Base-by-base conservation (phyloP, 1,284 basidiomycete genomes). In the Heterobasidion irregulare region DNA sequence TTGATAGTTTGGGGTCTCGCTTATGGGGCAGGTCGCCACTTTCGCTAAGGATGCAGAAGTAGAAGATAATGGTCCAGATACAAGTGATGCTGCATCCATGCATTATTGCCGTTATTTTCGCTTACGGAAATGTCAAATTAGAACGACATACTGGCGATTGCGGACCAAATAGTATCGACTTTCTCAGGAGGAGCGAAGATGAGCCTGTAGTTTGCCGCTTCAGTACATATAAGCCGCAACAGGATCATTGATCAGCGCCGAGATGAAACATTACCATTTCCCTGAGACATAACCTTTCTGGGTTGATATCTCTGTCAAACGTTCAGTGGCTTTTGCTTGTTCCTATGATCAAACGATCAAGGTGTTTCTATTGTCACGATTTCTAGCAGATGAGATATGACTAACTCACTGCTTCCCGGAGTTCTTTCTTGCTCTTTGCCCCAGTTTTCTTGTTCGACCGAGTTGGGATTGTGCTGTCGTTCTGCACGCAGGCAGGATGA, bases 381-480 rank as follows among this genome's bases (percentile, higher is more conserved):
- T 36, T 44, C 45, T 50, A 33, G 32, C 49, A 1, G 26, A 50
- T 53, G 16, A 38, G 19, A 16, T 52, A 19, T 26, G 26, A 4
- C 26, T 47, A 12, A 62, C 70, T 15, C 65, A 83, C 83, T 69
- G 82, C 72, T 66, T 89, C 86, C 38, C 84, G 77, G 9, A 84
- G 66, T 66, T 89, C 84, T 65, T 86, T 89, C 67, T 89, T 89
- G 63, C 83, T 84, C 66, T 77, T 83, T 0, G 75, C 73, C 2
- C 84, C 85, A 36, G 80, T 81, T 66, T 86, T 88, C 68, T 87
- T 88, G 64, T 73, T 88, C 8, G 79, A 76, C 8, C 83, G 80
- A 8, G 75, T 54, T 12, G 86, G 86, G 46, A 89, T 87, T 0
- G 80, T 75, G 3, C 70, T 65, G 57, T 88, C 83, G 50, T 84